A percentile compares a stretch with the other conserved stretches of the same genome.
These are phyloP conservation scores for Megacollybia marginata DNA, from an alignment of 768 basidiomycete genomes.

Conservation along the genomic window DNA sequence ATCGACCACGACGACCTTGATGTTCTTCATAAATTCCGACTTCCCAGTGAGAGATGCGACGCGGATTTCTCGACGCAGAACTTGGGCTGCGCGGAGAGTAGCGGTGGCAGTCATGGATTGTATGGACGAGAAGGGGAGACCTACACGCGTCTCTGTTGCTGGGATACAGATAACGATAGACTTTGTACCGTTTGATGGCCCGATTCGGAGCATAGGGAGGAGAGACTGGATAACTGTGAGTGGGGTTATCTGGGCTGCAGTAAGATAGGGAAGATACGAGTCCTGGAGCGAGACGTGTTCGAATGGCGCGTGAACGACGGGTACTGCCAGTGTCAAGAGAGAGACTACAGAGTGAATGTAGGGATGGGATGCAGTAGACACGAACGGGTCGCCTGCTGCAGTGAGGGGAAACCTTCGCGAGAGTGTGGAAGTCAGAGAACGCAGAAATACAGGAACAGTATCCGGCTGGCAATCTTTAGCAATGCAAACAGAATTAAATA, in stretches of 20 bases:
- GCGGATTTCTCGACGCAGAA: conserved; percentile 67
- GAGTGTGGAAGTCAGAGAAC: conserved; percentile 73
- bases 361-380: conserved; percentile 53
- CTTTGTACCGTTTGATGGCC: conserved; percentile 48
- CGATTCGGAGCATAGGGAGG: conserved; percentile 67
- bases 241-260: conserved; percentile 69
- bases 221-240: conserved; percentile 71
- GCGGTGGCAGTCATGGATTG: conserved; percentile 73
- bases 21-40: conserved; percentile 53
- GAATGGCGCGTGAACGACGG: conserved; percentile 49
- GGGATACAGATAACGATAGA: conserved; percentile 72
- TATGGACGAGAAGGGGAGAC: conserved; percentile 60
- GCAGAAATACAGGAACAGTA: conserved; percentile 67
- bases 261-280: conserved; percentile 65
- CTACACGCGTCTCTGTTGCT: conserved; percentile 62
- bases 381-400: conserved; percentile 74
- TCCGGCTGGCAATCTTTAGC: conserved; percentile 41
- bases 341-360: conserved; percentile 77
- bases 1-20: conserved; percentile 66
- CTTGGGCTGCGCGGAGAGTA: conserved; percentile 63
- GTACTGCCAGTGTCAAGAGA: conserved; percentile 50
- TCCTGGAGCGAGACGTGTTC: conserved; percentile 61
- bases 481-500: conserved; percentile 1
- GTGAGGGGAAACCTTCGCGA: conserved; percentile 79
- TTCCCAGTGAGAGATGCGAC: conserved; percentile 47